Percentiles rank a stretch among this genome's conserved stretches.
phyloP scores from a whole-genome alignment of 2,329 filamentous ascomycete genomes.

The Camptophora hylomeconis region DNA sequence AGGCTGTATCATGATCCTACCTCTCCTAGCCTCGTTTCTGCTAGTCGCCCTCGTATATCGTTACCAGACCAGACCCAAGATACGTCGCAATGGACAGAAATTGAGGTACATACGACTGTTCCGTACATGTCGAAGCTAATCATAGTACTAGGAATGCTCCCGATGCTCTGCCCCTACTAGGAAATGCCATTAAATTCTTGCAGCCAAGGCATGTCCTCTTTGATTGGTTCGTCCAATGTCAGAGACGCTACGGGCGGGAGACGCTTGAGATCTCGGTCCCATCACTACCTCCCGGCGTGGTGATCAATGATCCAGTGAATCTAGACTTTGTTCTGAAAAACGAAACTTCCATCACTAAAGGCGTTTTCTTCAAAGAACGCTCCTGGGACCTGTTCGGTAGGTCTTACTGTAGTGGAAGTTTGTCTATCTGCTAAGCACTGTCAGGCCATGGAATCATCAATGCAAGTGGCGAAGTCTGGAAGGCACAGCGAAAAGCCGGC shows the following conservation, averaged over 20 bases:
- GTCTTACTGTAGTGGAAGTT: too few relatives aligned
- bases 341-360: conserved; percentile 48
- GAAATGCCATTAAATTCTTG: conserved; percentile 50
- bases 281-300: conserved; percentile 47
- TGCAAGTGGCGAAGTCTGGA: conserved; percentile 51
- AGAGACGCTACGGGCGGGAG: conserved; percentile 43
- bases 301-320: conserved; percentile 49
- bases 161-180: conserved; percentile 35
- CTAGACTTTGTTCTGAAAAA: conserved; percentile 51
- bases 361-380: conserved; percentile 46
- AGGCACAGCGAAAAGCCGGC: conserved; percentile 49
- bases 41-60: conserved; percentile 6
- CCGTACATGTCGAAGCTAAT: conserved; percentile 4
- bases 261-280: conserved; percentile 52
- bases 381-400: conserved; percentile 50
- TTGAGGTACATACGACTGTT: conserved; percentile 5
- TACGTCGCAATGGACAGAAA: conserved; percentile 10
- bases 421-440: background rate
- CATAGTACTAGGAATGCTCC: conserved; percentile 9
- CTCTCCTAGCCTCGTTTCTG: conserved; percentile 3
- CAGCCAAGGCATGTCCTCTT: conserved; percentile 48
- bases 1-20: conserved; percentile 11
- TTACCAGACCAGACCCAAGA: conserved; percentile 3
- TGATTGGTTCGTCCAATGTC: conserved; percentile 48
- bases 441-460: conserved; percentile 54